Evolutionary conservation across 2,329 filamentous ascomycete species (phyloP).

Genomic region (Lachnellula hyalina): DNA sequence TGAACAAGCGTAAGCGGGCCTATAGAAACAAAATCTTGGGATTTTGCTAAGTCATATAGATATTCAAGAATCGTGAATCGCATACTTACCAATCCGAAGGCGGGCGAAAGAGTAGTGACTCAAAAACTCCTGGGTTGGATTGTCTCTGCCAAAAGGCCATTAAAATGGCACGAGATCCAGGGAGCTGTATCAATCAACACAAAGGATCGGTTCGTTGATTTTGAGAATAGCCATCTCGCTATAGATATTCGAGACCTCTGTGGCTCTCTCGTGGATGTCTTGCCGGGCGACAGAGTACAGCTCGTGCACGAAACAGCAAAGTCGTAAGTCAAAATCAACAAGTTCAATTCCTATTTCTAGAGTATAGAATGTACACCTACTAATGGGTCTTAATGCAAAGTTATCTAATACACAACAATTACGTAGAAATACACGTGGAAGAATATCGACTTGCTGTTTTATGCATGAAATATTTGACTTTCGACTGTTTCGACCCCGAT

Average conservation of each 20-base stretch:
- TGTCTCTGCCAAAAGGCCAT: slow-evolving; percentile 34
- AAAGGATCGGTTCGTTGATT: slow-evolving; percentile 26
- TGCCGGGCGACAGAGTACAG: slow-evolving; percentile 27
- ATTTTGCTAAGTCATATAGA: slow-evolving; percentile 1
- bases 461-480: slow-evolving; percentile 28
- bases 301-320: slow-evolving; percentile 36
- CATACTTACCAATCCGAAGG: neutral
- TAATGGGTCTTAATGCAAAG: slow-evolving; percentile 1
- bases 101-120: slow-evolving; percentile 3
- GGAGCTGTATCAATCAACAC: slow-evolving; percentile 33
- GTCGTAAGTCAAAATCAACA: slow-evolving; percentile 18
- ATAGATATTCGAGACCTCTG: slow-evolving; percentile 31
- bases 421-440: slow-evolving; percentile 4
- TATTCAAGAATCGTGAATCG: slow-evolving; percentile 12
- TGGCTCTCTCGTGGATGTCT: slow-evolving; percentile 33
- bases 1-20: slow-evolving; percentile 14
- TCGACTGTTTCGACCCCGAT: slow-evolving; percentile 22
- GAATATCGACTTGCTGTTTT: slow-evolving; percentile 25
- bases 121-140: slow-evolving; percentile 35
- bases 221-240: slow-evolving; percentile 25
- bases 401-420: slow-evolving; percentile 6
- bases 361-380: no score
- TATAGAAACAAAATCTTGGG: neutral
- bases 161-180: slow-evolving; percentile 40
- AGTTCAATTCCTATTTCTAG: neutral